These are phyloP conservation scores for Salix suchowensis DNA, from an alignment of 345 rosid species.

Conservation along the genomic window DNA sequence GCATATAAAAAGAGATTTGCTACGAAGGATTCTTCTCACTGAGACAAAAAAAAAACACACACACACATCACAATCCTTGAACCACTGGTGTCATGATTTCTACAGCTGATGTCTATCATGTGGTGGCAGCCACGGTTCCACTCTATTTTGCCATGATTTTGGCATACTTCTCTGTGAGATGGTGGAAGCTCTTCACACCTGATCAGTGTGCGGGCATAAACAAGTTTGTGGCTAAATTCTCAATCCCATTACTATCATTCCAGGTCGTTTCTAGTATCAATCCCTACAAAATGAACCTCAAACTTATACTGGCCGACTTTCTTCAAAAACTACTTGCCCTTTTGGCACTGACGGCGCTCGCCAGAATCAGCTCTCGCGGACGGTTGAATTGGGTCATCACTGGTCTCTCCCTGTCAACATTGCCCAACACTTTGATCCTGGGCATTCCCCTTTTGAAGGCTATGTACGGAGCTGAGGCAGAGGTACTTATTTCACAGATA, in stretches of 20 bases:
- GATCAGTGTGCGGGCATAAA: constrained; percentile 89
- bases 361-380: constrained; percentile 47
- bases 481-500: constrained; percentile 56
- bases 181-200: constrained; percentile 62
- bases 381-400: constrained; percentile 60
- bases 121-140: constrained; percentile 73
- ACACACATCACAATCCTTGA: constrained; percentile 7
- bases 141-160: constrained; percentile 67
- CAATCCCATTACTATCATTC: constrained; percentile 75
- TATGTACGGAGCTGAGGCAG: constrained; percentile 66
- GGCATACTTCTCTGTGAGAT: constrained; percentile 66
- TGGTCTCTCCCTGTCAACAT: constrained; percentile 62
- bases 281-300: constrained; percentile 70
- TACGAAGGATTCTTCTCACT: constrained; percentile 5
- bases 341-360: constrained; percentile 31
- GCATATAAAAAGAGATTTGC: constrained; percentile 14
- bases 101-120: constrained; percentile 59
- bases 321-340: constrained; percentile 60
- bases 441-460: constrained; percentile 74
- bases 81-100: constrained; percentile 48
- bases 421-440: constrained; percentile 79
- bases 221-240: constrained; percentile 83
- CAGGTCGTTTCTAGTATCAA: constrained; percentile 64
- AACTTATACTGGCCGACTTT: constrained; percentile 54
- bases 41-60: not conserved